A percentile compares a stretch with the other conserved stretches of the same genome.
Evolutionary conservation across 345 rosid species (phyloP).

Genomic region (Draba incana): DNA sequence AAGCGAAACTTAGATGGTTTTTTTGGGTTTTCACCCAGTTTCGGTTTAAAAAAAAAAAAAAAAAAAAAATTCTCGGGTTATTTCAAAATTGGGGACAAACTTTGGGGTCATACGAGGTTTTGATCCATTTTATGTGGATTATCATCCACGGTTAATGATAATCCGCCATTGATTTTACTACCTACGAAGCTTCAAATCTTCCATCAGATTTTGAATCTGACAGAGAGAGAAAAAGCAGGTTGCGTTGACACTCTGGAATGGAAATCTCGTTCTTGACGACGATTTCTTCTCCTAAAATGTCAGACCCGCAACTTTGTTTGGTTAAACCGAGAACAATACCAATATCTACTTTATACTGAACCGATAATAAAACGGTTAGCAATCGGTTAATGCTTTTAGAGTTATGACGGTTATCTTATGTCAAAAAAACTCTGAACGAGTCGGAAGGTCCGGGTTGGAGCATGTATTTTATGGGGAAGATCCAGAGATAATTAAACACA

Average conservation of each 20-base stretch:
- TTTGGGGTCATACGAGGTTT: no score
- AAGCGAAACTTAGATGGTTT: no score
- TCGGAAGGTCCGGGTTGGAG: slow-evolving; percentile 5
- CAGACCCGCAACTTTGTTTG: slow-evolving; percentile 9
- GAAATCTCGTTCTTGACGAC: slow-evolving; percentile 12
- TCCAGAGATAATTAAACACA: slow-evolving; percentile 25
- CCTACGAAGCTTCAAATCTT: no score
- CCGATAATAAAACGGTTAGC: slow-evolving; percentile 9
- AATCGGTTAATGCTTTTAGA: no score
- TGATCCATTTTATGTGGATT: no score
- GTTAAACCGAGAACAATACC: slow-evolving; percentile 13
- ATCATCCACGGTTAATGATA: no score
- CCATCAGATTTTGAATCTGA: slow-evolving; percentile 28
- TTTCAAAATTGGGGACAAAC: no score
- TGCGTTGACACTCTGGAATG: slow-evolving; percentile 37
- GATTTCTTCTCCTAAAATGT: neutral
- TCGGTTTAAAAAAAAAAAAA: no score
- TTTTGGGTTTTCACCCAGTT: no score
- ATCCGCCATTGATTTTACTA: slow-evolving; percentile 61
- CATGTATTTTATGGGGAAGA: slow-evolving; percentile 5
- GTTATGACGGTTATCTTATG: no score
- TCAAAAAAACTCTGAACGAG: neutral
- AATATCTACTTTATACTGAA: slow-evolving; percentile 7
- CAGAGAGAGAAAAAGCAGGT: slow-evolving; percentile 14
- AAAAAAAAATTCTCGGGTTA: no score